phyloP scores from a whole-genome alignment of 352 stramenopile genomes.

The Phytophthora tubulina region DNA sequence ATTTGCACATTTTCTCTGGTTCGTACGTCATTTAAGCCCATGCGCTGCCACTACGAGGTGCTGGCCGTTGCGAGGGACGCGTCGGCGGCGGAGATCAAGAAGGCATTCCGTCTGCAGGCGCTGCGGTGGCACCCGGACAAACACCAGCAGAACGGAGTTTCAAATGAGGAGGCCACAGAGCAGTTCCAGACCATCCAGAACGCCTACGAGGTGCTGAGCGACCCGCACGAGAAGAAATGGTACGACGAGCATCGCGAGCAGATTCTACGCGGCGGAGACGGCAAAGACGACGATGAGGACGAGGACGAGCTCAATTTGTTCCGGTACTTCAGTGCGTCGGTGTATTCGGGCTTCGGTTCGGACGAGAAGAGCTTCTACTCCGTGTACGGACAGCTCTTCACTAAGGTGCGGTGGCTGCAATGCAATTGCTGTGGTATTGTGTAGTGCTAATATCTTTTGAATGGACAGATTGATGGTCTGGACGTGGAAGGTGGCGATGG shows the following conservation, averaged over 20 bases:
- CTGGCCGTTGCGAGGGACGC: constrained; percentile 71
- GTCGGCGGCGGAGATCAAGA: constrained; percentile 70
- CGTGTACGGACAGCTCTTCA: constrained; percentile 79
- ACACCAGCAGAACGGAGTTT: constrained; percentile 78
- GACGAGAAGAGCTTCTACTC: constrained; percentile 82
- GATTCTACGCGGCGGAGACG: constrained; percentile 79
- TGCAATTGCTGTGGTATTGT: not conserved
- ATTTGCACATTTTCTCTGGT: constrained; percentile 22
- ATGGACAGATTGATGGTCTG: constrained; percentile 71
- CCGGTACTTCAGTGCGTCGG: constrained; percentile 79
- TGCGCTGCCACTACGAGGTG: constrained; percentile 90
- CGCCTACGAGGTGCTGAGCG: constrained; percentile 88
- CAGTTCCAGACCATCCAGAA: constrained; percentile 90
- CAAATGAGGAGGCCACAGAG: constrained; percentile 77
- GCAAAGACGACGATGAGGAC: constrained; percentile 38
- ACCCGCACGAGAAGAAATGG: constrained; percentile 89
- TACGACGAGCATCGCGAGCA: constrained; percentile 91
- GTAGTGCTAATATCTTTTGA: constrained; percentile 4
- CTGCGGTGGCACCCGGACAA: constrained; percentile 90
- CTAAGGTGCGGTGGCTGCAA: constrained; percentile 52
- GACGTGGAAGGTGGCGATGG: constrained; percentile 49
- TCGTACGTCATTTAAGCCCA: constrained; percentile 21
- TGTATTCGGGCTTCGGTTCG: constrained; percentile 83
- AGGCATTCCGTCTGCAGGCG: constrained; percentile 79
- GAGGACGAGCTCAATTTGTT: constrained; percentile 79